phyloP scores from a whole-genome alignment of 2,329 filamentous ascomycete genomes.

The Stylonectria norvegica region DNA sequence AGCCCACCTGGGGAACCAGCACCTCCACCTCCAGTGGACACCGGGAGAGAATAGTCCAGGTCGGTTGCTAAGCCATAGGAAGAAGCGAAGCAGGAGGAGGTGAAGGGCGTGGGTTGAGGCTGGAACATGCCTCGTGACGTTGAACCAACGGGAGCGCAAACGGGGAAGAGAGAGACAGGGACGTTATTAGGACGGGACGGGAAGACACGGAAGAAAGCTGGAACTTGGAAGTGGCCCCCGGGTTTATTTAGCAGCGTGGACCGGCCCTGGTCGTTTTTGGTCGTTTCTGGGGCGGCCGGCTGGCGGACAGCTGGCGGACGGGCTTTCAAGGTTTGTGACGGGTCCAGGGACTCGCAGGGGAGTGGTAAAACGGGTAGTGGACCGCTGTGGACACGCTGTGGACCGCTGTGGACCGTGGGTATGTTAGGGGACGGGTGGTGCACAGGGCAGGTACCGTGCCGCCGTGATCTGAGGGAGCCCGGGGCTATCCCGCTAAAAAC shows the following conservation, averaged over 20 bases:
- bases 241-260: background rate
- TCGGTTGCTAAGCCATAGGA: slow-evolving; percentile 38
- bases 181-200: background rate
- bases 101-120: slow-evolving; percentile 49
- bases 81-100: slow-evolving; percentile 38
- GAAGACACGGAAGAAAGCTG: slow-evolving; percentile 5
- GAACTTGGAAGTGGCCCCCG: slow-evolving; percentile 9
- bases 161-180: slow-evolving; percentile 3
- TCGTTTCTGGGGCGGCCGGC: slow-evolving; percentile 13
- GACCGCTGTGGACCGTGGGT: too few species aligned
- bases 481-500: too few species aligned
- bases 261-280: too few species aligned
- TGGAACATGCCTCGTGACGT: slow-evolving; percentile 48
- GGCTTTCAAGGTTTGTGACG: too few species aligned
- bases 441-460: too few species aligned
- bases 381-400: slow-evolving; percentile 10
- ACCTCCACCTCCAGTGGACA: slow-evolving; percentile 27
- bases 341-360: too few species aligned
- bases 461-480: too few species aligned
- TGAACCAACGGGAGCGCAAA: too few species aligned
- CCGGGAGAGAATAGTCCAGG: slow-evolving; percentile 27
- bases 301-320: slow-evolving; percentile 20
- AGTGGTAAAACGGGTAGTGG: slow-evolving; percentile 9
- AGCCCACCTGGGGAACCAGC: slow-evolving; percentile 10
- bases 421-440: too few species aligned